Conservation (phyloP, 805 yeast species). For the Yarrowia sp. region DNA sequence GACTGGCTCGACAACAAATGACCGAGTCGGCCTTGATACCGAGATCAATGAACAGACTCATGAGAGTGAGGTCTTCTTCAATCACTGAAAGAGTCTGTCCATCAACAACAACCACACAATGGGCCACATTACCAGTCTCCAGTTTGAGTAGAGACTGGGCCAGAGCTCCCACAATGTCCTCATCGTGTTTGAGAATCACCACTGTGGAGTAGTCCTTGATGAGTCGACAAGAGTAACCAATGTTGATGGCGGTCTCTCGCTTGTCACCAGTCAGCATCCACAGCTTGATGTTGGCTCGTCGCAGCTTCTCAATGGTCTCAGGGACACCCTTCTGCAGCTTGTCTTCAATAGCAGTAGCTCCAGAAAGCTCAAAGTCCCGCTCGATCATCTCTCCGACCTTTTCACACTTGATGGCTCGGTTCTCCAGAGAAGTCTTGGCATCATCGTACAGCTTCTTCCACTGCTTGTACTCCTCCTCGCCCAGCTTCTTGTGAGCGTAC, state of each 20-base stretch:
- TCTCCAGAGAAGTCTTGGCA: slow-evolving; percentile 72
- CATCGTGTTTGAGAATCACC: slow-evolving; percentile 56
- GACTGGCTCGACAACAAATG: slow-evolving; percentile 93
- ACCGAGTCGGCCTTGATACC: slow-evolving; percentile 88
- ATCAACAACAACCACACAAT: slow-evolving; percentile 90
- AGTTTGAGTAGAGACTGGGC: slow-evolving; percentile 74
- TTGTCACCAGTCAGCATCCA: slow-evolving; percentile 99
- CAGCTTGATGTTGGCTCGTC: slow-evolving; percentile 88
- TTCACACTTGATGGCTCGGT: slow-evolving; percentile 67
- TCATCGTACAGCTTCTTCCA: slow-evolving; percentile 69
- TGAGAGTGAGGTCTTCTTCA: slow-evolving; percentile 68
- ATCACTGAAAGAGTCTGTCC: slow-evolving; percentile 79
- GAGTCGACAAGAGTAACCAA: slow-evolving; percentile 90
- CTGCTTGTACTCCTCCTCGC: slow-evolving; percentile 51
- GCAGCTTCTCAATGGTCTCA: slow-evolving; percentile 84
- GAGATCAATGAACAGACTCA: slow-evolving; percentile 76
- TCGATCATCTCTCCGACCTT: slow-evolving; percentile 73
- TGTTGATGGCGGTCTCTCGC: slow-evolving; percentile 95
- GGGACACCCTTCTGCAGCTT: slow-evolving; percentile 96
- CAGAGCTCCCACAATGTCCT: slow-evolving; percentile 61
- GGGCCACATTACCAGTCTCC: slow-evolving; percentile 75
- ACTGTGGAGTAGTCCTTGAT: slow-evolving; percentile 92
- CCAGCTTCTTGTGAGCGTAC: slow-evolving; percentile 75
- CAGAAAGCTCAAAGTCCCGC: slow-evolving; percentile 62
- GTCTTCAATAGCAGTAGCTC: slow-evolving; percentile 97